phyloP scores from a whole-genome alignment of 1,139 yeast species.

The Kodamaea plutei region DNA sequence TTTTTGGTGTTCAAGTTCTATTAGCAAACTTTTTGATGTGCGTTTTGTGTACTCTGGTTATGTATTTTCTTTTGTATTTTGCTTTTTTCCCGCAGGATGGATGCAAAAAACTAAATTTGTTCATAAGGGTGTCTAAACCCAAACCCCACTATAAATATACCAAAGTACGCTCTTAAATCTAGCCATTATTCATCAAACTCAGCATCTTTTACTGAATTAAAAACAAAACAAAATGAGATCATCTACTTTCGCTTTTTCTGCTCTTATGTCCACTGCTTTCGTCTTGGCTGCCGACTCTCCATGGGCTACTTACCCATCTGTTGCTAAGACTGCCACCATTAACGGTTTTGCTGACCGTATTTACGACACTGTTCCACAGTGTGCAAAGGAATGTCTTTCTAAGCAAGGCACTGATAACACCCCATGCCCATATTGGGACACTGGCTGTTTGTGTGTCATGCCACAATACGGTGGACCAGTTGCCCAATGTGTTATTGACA shows the following conservation, averaged over 20 bases:
- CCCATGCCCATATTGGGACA: slow-evolving; percentile 54
- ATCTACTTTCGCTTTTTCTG: slow-evolving; percentile 11
- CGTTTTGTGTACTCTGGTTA: too few relatives aligned
- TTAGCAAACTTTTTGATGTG: too few relatives aligned
- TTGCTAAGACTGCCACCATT: slow-evolving; percentile 45
- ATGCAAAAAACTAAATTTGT: too few relatives aligned
- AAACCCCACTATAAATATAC: too few relatives aligned
- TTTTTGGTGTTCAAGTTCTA: too few relatives aligned
- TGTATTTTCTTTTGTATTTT: too few relatives aligned
- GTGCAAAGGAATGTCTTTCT: slow-evolving; percentile 42
- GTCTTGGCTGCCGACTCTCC: slow-evolving; percentile 13
- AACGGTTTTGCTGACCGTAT: slow-evolving; percentile 55
- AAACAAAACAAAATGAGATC: slow-evolving; percentile 24
- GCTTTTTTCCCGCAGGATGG: too few relatives aligned
- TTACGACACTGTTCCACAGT: slow-evolving; percentile 34
- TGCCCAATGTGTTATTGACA: slow-evolving; percentile 40
- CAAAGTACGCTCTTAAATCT: too few relatives aligned
- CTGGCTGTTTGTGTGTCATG: slow-evolving; percentile 53
- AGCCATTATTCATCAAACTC: too few relatives aligned
- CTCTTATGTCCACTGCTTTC: slow-evolving; percentile 10
- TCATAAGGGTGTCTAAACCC: too few relatives aligned
- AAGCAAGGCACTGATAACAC: slow-evolving; percentile 23
- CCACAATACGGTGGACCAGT: slow-evolving; percentile 41
- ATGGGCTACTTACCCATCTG: slow-evolving; percentile 42
- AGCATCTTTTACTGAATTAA: too few relatives aligned